Evolutionary conservation across 202 grass and related monocot genomes (phyloP).

Genomic region (Elaeis oleifera): DNA sequence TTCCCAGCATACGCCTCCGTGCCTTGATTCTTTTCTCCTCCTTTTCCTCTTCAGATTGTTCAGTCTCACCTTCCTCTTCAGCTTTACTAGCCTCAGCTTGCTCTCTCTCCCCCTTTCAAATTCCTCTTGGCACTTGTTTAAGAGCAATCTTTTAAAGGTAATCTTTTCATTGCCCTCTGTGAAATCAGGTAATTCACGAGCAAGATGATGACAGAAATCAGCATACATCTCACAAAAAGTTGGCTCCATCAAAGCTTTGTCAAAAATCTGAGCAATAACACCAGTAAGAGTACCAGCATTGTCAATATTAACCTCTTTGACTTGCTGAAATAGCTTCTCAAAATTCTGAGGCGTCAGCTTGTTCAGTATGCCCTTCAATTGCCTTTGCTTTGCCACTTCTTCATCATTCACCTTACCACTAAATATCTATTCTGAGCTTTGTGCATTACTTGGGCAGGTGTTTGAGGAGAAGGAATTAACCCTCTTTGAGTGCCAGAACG

Average conservation of each 20-base stretch:
- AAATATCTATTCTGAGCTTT: constrained; percentile 70
- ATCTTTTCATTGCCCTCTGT: constrained; percentile 74
- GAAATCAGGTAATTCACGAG: constrained; percentile 65
- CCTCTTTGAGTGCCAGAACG: constrained; percentile 46
- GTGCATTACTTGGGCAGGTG: constrained; percentile 73
- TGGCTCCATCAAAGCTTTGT: constrained; percentile 97
- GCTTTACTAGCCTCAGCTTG: constrained; percentile 87
- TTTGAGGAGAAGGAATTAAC: constrained; percentile 70
- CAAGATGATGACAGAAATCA: constrained; percentile 67
- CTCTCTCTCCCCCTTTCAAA: constrained; percentile 92
- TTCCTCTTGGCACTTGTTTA: constrained; percentile 96
- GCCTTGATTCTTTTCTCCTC: constrained; percentile 68
- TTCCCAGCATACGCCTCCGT: constrained; percentile 85
- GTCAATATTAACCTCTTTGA: constrained; percentile 79
- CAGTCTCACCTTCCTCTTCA: constrained; percentile 82
- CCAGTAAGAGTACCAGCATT: constrained; percentile 57
- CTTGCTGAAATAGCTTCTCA: constrained; percentile 82
- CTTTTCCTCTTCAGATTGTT: constrained; percentile 66
- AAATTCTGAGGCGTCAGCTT: constrained; percentile 98
- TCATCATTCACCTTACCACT: constrained; percentile 60
- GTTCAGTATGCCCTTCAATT: constrained; percentile 85
- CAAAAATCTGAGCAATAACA: constrained; percentile 98
- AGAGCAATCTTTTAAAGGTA: constrained; percentile 86
- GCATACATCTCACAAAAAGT: constrained; percentile 99
- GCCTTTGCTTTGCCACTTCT: constrained; percentile 69